A percentile compares a stretch with the other conserved stretches of the same genome.
Evolutionary conservation across 2,329 filamentous ascomycete species (phyloP).

Genomic region (Fusarium nanum): DNA sequence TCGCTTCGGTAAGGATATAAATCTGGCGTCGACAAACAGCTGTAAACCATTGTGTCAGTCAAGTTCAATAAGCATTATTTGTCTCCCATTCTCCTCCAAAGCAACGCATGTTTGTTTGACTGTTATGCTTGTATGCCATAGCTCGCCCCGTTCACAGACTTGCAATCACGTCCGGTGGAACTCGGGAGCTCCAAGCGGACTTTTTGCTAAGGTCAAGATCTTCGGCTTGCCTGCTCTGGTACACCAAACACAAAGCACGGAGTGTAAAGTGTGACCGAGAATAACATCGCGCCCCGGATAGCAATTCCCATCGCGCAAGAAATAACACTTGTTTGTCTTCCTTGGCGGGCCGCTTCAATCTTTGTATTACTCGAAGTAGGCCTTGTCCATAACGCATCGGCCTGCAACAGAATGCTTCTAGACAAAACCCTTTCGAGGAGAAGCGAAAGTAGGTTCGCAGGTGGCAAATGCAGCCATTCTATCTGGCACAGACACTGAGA

Average conservation of each 20-base stretch:
- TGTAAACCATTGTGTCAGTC: conserved; percentile 13
- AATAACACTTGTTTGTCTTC: conserved; percentile 28
- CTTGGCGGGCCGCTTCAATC: background rate
- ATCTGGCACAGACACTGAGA: background rate
- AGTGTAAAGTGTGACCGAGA: conserved; percentile 17
- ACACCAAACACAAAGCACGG: conserved; percentile 24
- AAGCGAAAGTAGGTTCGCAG: background rate
- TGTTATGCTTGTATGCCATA: conserved; percentile 20
- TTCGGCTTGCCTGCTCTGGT: conserved; percentile 25
- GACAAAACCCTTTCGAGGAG: background rate
- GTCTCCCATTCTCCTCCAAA: background rate
- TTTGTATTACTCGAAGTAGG: conserved; percentile 14
- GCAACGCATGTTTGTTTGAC: conserved; percentile 20
- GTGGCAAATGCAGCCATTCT: background rate
- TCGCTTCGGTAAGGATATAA: conserved; percentile 1
- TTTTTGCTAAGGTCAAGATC: conserved; percentile 20
- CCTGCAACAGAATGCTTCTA: background rate
- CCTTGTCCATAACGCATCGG: conserved; percentile 10
- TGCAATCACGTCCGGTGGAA: conserved; percentile 33
- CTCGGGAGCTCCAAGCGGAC: conserved; percentile 21
- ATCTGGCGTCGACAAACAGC: background rate
- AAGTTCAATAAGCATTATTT: background rate
- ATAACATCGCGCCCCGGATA: conserved; percentile 25
- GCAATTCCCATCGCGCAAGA: conserved; percentile 30
- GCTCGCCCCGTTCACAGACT: conserved; percentile 14